Conservation (phyloP, 78 protist species). For the Chrysochromulina parva region DNA sequence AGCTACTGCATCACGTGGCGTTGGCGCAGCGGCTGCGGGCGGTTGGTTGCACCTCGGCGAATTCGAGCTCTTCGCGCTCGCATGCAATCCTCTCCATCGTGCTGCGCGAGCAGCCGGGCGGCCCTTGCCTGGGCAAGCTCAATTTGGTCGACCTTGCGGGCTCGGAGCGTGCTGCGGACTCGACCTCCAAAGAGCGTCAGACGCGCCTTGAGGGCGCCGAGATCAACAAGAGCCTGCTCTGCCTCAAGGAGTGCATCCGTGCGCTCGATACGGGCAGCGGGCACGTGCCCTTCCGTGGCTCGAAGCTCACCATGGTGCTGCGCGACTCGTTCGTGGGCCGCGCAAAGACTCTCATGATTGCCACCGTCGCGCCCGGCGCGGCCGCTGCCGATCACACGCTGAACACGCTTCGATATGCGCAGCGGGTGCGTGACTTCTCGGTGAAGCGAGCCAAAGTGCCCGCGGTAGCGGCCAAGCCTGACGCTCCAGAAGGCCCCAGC, state of each 20-base stretch:
- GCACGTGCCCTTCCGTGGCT: not conserved
- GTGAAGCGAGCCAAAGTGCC: too few relatives aligned
- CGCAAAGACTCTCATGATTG: not conserved
- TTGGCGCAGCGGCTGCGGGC: too few relatives aligned
- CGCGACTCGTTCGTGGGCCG: not conserved
- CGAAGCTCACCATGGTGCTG: not conserved
- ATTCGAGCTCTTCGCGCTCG: too few relatives aligned
- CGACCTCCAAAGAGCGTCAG: not conserved
- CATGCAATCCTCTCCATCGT: too few relatives aligned
- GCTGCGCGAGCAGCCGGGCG: too few relatives aligned
- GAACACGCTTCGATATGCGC: not conserved
- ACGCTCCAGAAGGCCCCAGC: too few relatives aligned
- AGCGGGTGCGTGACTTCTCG: not conserved
- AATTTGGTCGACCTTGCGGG: not conserved
- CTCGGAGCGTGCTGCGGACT: not conserved
- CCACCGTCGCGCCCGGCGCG: not conserved
- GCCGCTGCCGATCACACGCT: not conserved
- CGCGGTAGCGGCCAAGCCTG: too few relatives aligned
- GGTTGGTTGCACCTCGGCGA: too few relatives aligned
- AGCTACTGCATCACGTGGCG: too few relatives aligned
- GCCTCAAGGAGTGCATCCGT: not conserved
- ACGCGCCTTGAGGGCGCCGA: not conserved
- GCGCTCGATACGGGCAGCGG: not conserved
- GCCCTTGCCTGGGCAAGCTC: too few relatives aligned
- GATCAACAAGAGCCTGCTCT: not conserved